Percentiles rank a stretch among this genome's conserved stretches.
phyloP scores from a whole-genome alignment of 805 yeast species.

The Ogataea naganishii region DNA sequence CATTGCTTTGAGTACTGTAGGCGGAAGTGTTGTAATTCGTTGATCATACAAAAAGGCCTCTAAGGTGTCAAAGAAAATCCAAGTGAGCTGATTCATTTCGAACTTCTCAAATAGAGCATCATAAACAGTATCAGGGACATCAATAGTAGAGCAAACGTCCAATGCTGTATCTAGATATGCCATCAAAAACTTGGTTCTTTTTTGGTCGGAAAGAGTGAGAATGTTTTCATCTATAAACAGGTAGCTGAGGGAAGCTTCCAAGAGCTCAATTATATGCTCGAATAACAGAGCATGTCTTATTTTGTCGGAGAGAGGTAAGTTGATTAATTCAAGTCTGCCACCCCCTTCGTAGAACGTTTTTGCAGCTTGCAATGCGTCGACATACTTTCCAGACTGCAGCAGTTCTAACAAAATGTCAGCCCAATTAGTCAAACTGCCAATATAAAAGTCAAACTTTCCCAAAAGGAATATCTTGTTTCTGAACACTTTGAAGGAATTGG shows the following conservation, averaged over 20 bases:
- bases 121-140: constrained; percentile 26
- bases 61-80: constrained; percentile 41
- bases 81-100: constrained; percentile 22
- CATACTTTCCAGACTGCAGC: constrained; percentile 39
- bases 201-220: constrained; percentile 2
- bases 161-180: constrained; percentile 29
- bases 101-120: constrained; percentile 39
- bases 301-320: constrained; percentile 41
- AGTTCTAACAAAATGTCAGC: constrained; percentile 48
- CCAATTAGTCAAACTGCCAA: constrained; percentile 63
- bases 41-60: constrained; percentile 43
- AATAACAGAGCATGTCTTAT: constrained; percentile 40
- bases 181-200: constrained; percentile 14
- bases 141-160: constrained; percentile 29
- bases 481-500: constrained; percentile 26
- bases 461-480: constrained; percentile 42
- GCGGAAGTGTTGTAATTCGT: constrained; percentile 44
- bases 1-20: constrained; percentile 52
- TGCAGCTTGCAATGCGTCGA: constrained; percentile 49
- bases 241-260: constrained; percentile 41
- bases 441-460: constrained; percentile 41
- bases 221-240: constrained; percentile 23
- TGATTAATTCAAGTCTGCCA: constrained; percentile 39
- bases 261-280: constrained; percentile 47
- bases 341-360: constrained; percentile 44